phyloP scores from a whole-genome alignment of 2,329 filamentous ascomycete genomes.

The Ilyonectria sp. region DNA sequence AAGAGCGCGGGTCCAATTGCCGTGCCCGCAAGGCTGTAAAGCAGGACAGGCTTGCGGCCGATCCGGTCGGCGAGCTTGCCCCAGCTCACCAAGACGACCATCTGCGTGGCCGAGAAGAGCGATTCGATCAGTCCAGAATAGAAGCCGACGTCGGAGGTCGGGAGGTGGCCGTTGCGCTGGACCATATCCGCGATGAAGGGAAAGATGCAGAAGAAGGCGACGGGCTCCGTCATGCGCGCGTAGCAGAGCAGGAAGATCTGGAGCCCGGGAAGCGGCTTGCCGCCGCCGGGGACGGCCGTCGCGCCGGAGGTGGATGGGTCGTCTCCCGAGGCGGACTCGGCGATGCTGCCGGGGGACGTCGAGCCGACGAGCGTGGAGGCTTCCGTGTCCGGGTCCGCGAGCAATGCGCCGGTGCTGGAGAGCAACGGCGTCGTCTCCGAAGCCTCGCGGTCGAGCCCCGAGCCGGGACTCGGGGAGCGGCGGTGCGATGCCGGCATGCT shows the following conservation, averaged over 20 bases:
- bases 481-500: slow-evolving; percentile 32
- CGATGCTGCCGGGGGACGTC: slow-evolving; percentile 29
- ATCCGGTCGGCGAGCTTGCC: slow-evolving; percentile 73
- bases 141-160: slow-evolving; percentile 80
- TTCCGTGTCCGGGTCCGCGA: slow-evolving; percentile 43
- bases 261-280: slow-evolving; percentile 55
- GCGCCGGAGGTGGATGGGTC: slow-evolving; percentile 23
- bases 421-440: slow-evolving; percentile 44
- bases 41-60: slow-evolving; percentile 81
- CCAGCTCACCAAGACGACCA: slow-evolving; percentile 84
- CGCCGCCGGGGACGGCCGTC: slow-evolving; percentile 11
- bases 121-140: slow-evolving; percentile 84
- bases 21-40: slow-evolving; percentile 77
- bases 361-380: slow-evolving; percentile 45
- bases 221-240: slow-evolving; percentile 79
- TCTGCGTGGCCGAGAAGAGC: slow-evolving; percentile 82
- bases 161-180: slow-evolving; percentile 73
- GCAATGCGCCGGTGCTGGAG: slow-evolving; percentile 28
- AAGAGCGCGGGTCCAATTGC: slow-evolving; percentile 75
- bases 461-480: slow-evolving; percentile 26
- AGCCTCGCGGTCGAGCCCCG: slow-evolving; percentile 20
- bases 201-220: slow-evolving; percentile 89
- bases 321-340: slow-evolving; percentile 21
- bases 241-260: slow-evolving; percentile 84
- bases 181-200: slow-evolving; percentile 88